Evolutionary conservation across 352 stramenopile genomes (phyloP).

Genomic region (Pythium grandisporangium): DNA sequence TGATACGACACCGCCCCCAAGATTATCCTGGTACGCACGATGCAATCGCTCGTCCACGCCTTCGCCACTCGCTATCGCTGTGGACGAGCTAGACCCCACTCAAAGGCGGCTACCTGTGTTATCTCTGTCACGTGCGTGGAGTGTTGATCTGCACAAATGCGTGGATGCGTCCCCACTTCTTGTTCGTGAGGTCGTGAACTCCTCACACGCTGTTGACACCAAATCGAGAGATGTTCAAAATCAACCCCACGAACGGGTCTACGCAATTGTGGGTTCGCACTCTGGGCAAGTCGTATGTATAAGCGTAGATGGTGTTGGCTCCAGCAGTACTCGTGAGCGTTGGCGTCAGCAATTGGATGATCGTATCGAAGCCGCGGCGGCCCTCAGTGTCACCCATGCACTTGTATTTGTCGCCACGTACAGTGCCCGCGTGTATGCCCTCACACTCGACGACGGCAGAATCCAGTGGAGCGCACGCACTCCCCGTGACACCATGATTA

Average conservation of each 20-base stretch:
- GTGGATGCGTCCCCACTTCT: constrained; percentile 58
- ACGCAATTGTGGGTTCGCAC: constrained; percentile 40
- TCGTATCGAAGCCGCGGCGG: constrained; percentile 43
- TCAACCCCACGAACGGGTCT: constrained; percentile 2
- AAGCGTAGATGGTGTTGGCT: constrained; percentile 12
- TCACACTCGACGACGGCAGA: constrained; percentile 21
- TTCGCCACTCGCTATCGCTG: background rate
- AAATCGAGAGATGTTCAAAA: too few species aligned
- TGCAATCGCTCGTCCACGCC: too few species aligned
- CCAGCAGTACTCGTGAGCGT: constrained; percentile 2
- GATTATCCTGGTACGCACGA: too few species aligned
- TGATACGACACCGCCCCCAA: too few species aligned
- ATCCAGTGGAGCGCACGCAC: constrained; percentile 24
- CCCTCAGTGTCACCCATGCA: constrained; percentile 17
- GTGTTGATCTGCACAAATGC: constrained; percentile 39
- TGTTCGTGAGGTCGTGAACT: constrained; percentile 6
- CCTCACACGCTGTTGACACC: too few species aligned
- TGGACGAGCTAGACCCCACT: background rate
- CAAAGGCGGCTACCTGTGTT: constrained; percentile 2
- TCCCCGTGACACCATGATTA: constrained; percentile 21
- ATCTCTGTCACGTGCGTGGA: constrained; percentile 9
- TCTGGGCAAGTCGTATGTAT: constrained; percentile 31
- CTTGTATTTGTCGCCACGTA: constrained; percentile 49
- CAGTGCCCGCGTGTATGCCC: constrained; percentile 30
- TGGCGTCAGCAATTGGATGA: constrained; percentile 40